These are phyloP conservation scores for Penicillium sclerotigenum DNA, from an alignment of 2,329 filamentous ascomycete species.

Conservation along the genomic window DNA sequence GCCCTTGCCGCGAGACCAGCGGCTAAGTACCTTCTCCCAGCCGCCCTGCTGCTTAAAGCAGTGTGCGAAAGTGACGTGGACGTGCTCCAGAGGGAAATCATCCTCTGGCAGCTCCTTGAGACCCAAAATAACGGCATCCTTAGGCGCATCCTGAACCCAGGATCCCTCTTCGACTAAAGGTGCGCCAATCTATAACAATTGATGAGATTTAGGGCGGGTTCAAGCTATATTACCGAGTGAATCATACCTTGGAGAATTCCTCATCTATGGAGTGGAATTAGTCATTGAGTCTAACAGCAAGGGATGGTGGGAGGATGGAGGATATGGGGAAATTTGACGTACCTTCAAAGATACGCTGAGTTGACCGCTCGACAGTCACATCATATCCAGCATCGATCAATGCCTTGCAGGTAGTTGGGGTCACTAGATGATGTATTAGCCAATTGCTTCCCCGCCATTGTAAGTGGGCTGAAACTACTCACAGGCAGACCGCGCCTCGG, in stretches of 20 bases:
- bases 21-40: slow-evolving; percentile 74
- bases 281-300: slow-evolving; percentile 1
- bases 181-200: slow-evolving; percentile 58
- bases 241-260: slow-evolving; percentile 35
- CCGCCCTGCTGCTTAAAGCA: slow-evolving; percentile 74
- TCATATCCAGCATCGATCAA: slow-evolving; percentile 68
- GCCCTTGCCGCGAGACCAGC: slow-evolving; percentile 73
- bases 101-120: slow-evolving; percentile 76
- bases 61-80: slow-evolving; percentile 69
- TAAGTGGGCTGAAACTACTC: slow-evolving; percentile 17
- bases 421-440: slow-evolving; percentile 35
- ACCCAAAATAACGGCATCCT: slow-evolving; percentile 68
- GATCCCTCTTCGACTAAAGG: slow-evolving; percentile 63
- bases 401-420: slow-evolving; percentile 54
- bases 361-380: slow-evolving; percentile 64
- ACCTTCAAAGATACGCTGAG: slow-evolving; percentile 60
- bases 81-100: slow-evolving; percentile 67
- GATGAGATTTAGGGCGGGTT: slow-evolving; percentile 43
- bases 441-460: slow-evolving; percentile 5
- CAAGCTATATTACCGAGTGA: background rate
- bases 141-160: slow-evolving; percentile 63
- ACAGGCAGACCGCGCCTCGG: slow-evolving; percentile 54
- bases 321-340: slow-evolving; percentile 10
- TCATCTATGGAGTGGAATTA: slow-evolving; percentile 28
- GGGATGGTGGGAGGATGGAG: background rate